Conservation (phyloP, 176 grass and related monocot species). For the Eleusine coracana region DNA sequence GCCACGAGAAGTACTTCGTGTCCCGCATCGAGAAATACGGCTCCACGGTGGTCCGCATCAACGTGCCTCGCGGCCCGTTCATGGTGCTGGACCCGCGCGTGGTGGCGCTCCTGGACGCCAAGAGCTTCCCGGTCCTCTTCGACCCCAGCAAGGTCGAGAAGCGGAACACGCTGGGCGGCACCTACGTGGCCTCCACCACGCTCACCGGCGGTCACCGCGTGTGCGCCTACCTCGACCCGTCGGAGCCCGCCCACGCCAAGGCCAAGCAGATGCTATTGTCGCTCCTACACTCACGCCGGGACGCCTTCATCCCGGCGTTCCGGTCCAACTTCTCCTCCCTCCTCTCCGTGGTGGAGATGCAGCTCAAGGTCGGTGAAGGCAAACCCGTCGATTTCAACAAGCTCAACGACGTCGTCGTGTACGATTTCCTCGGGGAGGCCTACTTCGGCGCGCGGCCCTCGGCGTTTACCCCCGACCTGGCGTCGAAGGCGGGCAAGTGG, state of each 20-base stretch:
- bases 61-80: constrained; percentile 62
- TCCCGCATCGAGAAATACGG: constrained; percentile 50
- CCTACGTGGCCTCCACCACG: constrained; percentile 67
- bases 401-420: constrained; percentile 62
- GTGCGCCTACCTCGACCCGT: constrained; percentile 71
- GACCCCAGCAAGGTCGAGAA: constrained; percentile 79
- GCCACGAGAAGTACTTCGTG: constrained; percentile 71
- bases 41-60: constrained; percentile 72
- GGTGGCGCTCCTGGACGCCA: constrained; percentile 65
- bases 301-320: constrained; percentile 55
- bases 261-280: constrained; percentile 62
- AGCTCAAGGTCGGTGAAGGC: constrained; percentile 2
- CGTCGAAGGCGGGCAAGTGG: constrained; percentile 54
- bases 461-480: background rate
- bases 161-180: constrained; percentile 63
- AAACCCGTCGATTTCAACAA: constrained; percentile 54
- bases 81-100: constrained; percentile 62
- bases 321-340: constrained; percentile 54
- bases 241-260: constrained; percentile 65
- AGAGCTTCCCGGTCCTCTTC: constrained; percentile 77
- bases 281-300: constrained; percentile 62
- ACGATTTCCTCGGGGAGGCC: constrained; percentile 70
- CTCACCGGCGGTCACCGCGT: constrained; percentile 75
- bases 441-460: constrained; percentile 68
- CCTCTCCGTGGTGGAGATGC: constrained; percentile 50